A percentile compares a stretch with the other conserved stretches of the same genome.
phyloP scores from a whole-genome alignment of 495 filamentous ascomycete species.

The Durotheca rogersii region DNA sequence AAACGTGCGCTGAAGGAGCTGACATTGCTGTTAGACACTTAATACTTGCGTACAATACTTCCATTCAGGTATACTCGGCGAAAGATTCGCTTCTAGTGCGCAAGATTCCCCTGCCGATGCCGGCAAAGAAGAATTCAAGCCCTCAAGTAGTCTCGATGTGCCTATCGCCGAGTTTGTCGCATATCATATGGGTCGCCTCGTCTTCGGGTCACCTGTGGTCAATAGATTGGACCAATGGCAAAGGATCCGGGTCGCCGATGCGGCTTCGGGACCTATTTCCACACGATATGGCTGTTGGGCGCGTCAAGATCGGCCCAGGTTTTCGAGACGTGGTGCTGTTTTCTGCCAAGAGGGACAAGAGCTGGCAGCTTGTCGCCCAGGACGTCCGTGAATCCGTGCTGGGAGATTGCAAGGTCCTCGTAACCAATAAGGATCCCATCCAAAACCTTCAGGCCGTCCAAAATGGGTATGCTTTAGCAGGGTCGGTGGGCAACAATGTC shows the following conservation, averaged over 20 bases:
- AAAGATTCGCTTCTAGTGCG: constrained; percentile 76
- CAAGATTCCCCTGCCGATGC: constrained; percentile 43
- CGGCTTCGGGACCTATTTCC: constrained; percentile 25
- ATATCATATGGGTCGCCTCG: constrained; percentile 69
- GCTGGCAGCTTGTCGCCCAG: constrained; percentile 48
- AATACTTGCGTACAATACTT: constrained; percentile 59
- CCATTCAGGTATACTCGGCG: constrained; percentile 79
- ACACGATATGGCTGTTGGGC: constrained; percentile 46
- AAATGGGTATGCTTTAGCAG: constrained; percentile 24
- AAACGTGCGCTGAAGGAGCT: constrained; percentile 20
- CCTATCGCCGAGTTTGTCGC: constrained; percentile 58
- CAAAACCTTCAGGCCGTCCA: constrained; percentile 35
- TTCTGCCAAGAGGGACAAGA: constrained; percentile 33
- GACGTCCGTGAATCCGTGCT: constrained; percentile 30
- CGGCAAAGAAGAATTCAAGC: constrained; percentile 15
- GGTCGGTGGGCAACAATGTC: constrained; percentile 24
- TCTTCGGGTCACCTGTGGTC: constrained; percentile 63
- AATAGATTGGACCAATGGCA: constrained; percentile 74
- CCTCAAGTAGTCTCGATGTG: constrained; percentile 54
- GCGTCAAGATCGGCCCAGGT: constrained; percentile 38
- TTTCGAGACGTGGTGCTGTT: constrained; percentile 48
- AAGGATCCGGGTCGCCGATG: constrained; percentile 43
- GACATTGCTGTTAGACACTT: constrained; percentile 57
- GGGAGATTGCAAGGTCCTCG: constrained; percentile 31
- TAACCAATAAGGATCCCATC: constrained; percentile 35